Base-by-base conservation (phyloP, 176 grass and related monocot genomes). In the Aechmea fasciata region DNA sequence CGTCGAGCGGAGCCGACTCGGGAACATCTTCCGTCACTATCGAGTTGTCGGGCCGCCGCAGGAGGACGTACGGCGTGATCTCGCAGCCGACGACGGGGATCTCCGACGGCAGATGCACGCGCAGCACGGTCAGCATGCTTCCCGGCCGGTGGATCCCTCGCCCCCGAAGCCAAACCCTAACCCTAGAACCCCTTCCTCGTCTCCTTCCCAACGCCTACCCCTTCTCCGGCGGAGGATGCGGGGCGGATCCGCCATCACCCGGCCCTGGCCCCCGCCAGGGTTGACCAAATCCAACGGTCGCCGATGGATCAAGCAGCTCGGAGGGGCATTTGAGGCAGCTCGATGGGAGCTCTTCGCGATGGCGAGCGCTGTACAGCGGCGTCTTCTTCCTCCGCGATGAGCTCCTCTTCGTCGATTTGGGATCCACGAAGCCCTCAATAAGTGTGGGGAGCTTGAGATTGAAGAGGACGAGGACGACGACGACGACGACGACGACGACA, bases 31-130 rank as follows among this genome's bases (percentile, higher is more conserved):
- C 82, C 29, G 72, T 90, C 11, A 87, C 88, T 61, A 85, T 59
- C 59, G 28, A 65, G 29, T 82, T 83, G 11, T 86, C 85, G 1
- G 90, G 77, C 18, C 81, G 84, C 18, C 87, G 87, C 24, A 94
- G 77, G 49, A 99, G 74, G 75, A 99, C 90, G 15, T 99, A 99
- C 2, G 95, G 95, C 75, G 95, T 91, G 84, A 99, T 99, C 90
- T 99, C 95, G 49, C 95, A 99, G 66, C 95, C 95, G 13, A 99
- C 87, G 28, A 99, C 90, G 65, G 95, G 95, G 95, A 99, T 99
- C 80, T 99, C 95, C 81, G 95, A 99, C 49, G 95, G 89, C 63
- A 99, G 90, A 71, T 99, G 95, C 54, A 99, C 84, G 63, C 95
- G 71, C 10, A 90, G 74, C 65, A 99, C 85, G 71, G 71, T 99